Percentiles rank a stretch among this genome's conserved stretches.
Conservation (phyloP, 306 rosid genomes). For the Cucumis melo region DNA sequence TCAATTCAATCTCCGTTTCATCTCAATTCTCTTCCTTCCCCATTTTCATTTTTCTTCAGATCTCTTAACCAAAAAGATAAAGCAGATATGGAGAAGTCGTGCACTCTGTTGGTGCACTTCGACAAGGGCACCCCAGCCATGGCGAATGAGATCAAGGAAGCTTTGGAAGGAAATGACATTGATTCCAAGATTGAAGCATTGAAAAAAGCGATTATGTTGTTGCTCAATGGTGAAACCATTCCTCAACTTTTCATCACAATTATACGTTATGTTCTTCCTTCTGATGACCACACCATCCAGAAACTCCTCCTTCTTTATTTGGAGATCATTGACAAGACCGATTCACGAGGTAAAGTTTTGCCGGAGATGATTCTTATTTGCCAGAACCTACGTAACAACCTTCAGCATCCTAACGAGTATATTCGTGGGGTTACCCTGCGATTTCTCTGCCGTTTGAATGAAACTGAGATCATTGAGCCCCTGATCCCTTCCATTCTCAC, state of each 20-base stretch:
- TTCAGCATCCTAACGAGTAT: conserved; percentile 84
- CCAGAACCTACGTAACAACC: conserved; percentile 89
- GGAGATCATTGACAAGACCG: conserved; percentile 89
- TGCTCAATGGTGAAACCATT: conserved; percentile 80
- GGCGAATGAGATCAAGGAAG: conserved; percentile 79
- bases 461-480: conserved; percentile 82
- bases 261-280: conserved; percentile 81
- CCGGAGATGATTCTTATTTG: conserved; percentile 97
- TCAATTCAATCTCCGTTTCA: neutral
- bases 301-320: conserved; percentile 86
- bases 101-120: conserved; percentile 74
- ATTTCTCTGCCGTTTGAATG: conserved; percentile 79
- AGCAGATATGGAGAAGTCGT: conserved; percentile 65
- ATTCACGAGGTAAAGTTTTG: conserved; percentile 67
- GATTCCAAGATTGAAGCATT: conserved; percentile 61
- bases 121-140: conserved; percentile 87
- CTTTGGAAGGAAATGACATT: conserved; percentile 72
- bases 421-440: conserved; percentile 88
- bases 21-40: neutral
- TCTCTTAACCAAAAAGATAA: conserved; percentile 2
- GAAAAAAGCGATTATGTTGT: conserved; percentile 80
- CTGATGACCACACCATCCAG: conserved; percentile 94
- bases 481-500: conserved; percentile 73
- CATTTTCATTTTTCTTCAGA: neutral
- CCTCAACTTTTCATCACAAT: conserved; percentile 91